phyloP scores from a whole-genome alignment of 192 early-diverging fungal genomes.

The Spizellomyces punctatus region DNA sequence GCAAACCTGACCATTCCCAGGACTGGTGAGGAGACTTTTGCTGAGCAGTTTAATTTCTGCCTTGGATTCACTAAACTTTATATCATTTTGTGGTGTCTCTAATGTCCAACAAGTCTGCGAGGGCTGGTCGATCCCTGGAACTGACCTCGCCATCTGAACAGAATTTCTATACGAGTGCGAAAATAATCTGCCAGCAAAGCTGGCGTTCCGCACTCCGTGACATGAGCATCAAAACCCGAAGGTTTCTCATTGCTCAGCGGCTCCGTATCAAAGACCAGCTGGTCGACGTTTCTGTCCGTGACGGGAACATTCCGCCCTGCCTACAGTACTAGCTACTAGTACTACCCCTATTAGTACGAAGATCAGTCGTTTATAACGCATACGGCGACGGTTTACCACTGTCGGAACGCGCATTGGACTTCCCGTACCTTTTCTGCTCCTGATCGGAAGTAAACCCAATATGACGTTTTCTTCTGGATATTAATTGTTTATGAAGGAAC shows the following conservation, averaged over 20 bases:
- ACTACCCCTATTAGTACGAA: too few species aligned
- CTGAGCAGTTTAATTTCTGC: not conserved
- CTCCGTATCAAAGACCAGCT: not conserved
- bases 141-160: not conserved
- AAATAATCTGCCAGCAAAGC: not conserved
- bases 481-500: too few species aligned
- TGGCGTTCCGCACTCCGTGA: not conserved
- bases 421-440: too few species aligned
- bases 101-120: constrained; percentile 1
- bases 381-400: too few species aligned
- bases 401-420: too few species aligned
- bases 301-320: not conserved
- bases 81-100: too few species aligned
- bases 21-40: too few species aligned
- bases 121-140: not conserved
- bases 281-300: not conserved
- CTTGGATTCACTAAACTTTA: not conserved
- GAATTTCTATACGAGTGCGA: constrained; percentile 2
- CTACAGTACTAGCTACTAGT: too few species aligned
- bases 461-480: too few species aligned
- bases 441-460: too few species aligned
- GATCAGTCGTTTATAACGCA: too few species aligned
- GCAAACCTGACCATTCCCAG: too few species aligned
- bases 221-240: not conserved
- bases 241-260: not conserved